phyloP scores from a whole-genome alignment of 345 rosid species.

The Salix viminalis region DNA sequence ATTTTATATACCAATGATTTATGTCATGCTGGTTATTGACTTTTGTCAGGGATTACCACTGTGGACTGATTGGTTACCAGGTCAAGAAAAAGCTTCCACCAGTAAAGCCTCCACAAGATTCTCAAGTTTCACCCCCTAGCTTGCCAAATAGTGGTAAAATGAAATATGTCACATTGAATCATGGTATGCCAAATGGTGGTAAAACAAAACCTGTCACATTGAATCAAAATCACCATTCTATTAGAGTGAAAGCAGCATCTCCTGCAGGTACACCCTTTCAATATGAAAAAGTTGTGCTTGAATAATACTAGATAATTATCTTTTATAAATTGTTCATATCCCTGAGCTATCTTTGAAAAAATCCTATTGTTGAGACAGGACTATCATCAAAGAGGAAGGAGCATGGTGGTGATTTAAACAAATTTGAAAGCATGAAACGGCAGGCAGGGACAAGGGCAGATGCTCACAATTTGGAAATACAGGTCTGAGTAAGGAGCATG shows the following conservation, averaged over 20 bases:
- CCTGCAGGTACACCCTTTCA: constrained; percentile 8
- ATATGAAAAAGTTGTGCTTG: not conserved
- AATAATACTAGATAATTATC: not conserved
- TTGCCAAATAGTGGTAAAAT: constrained; percentile 16
- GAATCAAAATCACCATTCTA: constrained; percentile 22
- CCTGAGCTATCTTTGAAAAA: not conserved
- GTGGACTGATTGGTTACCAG: constrained; percentile 75
- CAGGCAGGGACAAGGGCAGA: constrained; percentile 24
- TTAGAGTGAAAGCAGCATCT: constrained; percentile 26
- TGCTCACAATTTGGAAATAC: constrained; percentile 23
- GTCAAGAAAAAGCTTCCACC: constrained; percentile 42
- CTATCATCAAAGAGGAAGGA: constrained; percentile 51
- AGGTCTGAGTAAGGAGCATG: constrained; percentile 35
- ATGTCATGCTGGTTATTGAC: constrained; percentile 10
- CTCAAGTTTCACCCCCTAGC: constrained; percentile 15
- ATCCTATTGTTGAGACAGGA: constrained; percentile 37
- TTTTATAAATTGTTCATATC: not conserved
- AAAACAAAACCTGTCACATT: constrained; percentile 24
- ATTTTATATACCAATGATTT: constrained; percentile 6
- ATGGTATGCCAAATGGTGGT: constrained; percentile 20
- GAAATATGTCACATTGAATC: constrained; percentile 29
- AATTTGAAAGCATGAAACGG: constrained; percentile 30
- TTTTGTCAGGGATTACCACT: constrained; percentile 66
- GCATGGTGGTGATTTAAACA: constrained; percentile 27
- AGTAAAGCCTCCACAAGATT: constrained; percentile 12